Evolutionary conservation across 768 basidiomycete genomes (phyloP).

Genomic region (Multifurca ochricompacta): DNA sequence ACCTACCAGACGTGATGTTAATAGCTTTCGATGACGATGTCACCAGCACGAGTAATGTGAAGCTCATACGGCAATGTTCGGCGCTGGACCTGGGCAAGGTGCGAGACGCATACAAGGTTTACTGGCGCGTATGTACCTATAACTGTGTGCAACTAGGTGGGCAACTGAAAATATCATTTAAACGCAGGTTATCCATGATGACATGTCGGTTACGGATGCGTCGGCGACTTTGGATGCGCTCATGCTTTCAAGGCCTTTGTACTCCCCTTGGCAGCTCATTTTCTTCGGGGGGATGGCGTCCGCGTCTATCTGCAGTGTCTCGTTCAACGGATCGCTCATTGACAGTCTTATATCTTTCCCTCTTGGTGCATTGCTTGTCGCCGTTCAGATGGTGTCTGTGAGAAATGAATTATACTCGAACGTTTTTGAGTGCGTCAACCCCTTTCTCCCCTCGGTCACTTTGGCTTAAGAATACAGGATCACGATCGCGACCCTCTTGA

Average conservation of each 20-base stretch:
- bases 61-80: conserved; percentile 66
- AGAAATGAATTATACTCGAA: conserved; percentile 75
- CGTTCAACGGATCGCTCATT: conserved; percentile 70
- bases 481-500: conserved; percentile 69
- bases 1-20: conserved; percentile 67
- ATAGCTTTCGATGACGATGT: conserved; percentile 75
- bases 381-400: conserved; percentile 61
- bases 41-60: conserved; percentile 76
- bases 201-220: conserved; percentile 66
- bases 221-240: conserved; percentile 59
- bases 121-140: conserved; percentile 52
- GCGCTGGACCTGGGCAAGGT: conserved; percentile 74
- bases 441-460: not conserved
- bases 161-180: not conserved
- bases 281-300: conserved; percentile 75
- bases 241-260: conserved; percentile 60
- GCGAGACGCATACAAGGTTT: conserved; percentile 57
- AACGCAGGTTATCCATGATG: conserved; percentile 74
- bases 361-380: conserved; percentile 65
- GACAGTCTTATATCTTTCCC: conserved; percentile 69
- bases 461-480: conserved; percentile 38
- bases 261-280: conserved; percentile 52
- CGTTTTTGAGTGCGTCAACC: conserved; percentile 58
- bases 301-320: conserved; percentile 61
- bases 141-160: not conserved